Evolutionary conservation across 495 filamentous ascomycete species (phyloP).

Genomic region (Haplographium delicatum): DNA sequence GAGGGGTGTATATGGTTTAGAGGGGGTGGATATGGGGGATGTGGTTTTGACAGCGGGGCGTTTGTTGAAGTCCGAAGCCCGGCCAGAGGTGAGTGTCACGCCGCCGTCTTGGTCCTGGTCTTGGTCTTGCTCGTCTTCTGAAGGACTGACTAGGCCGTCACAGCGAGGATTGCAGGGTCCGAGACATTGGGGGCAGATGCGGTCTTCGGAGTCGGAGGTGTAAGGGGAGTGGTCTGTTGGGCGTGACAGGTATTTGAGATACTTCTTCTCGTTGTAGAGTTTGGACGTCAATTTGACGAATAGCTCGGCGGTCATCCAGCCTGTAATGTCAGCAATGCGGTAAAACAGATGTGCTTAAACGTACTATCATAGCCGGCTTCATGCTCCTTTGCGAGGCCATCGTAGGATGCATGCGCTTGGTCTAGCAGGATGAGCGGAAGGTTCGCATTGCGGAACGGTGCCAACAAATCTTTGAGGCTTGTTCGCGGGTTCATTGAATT

Average conservation of each 20-base stretch:
- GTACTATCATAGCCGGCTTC: slow-evolving; percentile 70
- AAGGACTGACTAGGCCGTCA: no score
- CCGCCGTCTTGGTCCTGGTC: no score
- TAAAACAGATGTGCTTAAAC: slow-evolving; percentile 1
- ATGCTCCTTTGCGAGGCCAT: slow-evolving; percentile 38
- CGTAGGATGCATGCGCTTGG: slow-evolving; percentile 24
- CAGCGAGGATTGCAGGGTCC: no score
- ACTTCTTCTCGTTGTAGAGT: slow-evolving; percentile 31
- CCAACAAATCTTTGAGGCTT: slow-evolving; percentile 12
- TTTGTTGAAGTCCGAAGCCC: no score
- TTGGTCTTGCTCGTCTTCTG: no score
- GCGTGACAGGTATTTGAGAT: no score
- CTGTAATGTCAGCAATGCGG: slow-evolving; percentile 13
- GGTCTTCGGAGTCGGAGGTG: not conserved
- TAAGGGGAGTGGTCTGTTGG: not conserved
- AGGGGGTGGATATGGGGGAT: no score
- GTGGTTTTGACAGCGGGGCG: no score
- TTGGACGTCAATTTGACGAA: slow-evolving; percentile 56
- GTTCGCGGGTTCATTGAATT: slow-evolving; percentile 15
- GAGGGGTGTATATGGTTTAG: no score
- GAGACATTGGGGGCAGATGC: not conserved
- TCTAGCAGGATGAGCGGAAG: slow-evolving; percentile 39
- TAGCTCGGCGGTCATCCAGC: slow-evolving; percentile 58
- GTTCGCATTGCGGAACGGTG: slow-evolving; percentile 10
- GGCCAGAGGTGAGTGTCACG: no score